phyloP scores from a whole-genome alignment of 495 filamentous ascomycete genomes.

The Aspergillus egyptiacus region DNA sequence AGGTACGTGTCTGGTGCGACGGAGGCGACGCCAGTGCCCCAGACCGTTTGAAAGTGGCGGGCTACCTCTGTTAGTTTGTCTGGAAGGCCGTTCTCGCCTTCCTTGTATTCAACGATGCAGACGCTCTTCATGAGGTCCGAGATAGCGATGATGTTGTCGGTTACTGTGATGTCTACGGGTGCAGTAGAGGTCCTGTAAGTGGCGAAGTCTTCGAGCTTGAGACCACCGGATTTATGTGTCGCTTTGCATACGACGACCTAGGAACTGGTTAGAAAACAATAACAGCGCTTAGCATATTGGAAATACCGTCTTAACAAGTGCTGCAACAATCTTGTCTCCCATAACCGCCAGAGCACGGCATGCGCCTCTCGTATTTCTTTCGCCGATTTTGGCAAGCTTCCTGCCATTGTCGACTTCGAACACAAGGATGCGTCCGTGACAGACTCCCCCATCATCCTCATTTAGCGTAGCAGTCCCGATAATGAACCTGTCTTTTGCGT shows the following conservation, averaged over 20 bases:
- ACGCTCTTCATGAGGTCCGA: constrained; percentile 93
- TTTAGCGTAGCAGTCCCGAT: constrained; percentile 78
- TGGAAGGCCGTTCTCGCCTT: constrained; percentile 35
- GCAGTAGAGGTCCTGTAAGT: constrained; percentile 77
- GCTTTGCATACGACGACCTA: constrained; percentile 57
- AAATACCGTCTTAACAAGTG: constrained; percentile 73
- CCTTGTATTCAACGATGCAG: constrained; percentile 62
- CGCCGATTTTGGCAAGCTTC: constrained; percentile 59
- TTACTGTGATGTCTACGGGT: constrained; percentile 75
- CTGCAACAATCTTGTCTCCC: constrained; percentile 74
- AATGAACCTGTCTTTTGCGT: constrained; percentile 66
- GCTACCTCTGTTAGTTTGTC: constrained; percentile 64
- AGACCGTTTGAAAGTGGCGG: constrained; percentile 72
- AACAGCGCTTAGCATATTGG: no score
- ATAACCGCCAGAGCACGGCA: constrained; percentile 73
- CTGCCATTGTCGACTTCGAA: constrained; percentile 74
- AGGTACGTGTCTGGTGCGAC: constrained; percentile 72
- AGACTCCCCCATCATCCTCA: constrained; percentile 47
- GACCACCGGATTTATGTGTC: constrained; percentile 38
- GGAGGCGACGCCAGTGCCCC: constrained; percentile 70
- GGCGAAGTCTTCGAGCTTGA: constrained; percentile 57
- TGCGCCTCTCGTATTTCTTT: constrained; percentile 61
- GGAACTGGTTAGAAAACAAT: constrained; percentile 13
- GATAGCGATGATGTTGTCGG: constrained; percentile 66
- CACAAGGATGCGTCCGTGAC: constrained; percentile 73